Evolutionary conservation across 116 monocot genomes (phyloP).

Genomic region (Trichopus zeylanicus): DNA sequence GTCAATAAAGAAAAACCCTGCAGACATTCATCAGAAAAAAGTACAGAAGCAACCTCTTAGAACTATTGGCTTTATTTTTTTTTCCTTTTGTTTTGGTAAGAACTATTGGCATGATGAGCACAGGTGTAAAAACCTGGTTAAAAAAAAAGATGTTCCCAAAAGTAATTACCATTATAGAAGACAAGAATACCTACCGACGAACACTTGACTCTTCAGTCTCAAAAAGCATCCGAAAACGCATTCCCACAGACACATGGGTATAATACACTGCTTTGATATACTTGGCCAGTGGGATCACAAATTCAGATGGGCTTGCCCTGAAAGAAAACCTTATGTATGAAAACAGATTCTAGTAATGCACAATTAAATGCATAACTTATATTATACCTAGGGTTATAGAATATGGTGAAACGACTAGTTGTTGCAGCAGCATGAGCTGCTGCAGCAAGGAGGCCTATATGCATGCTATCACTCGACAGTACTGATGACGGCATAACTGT

Average conservation of each 20-base stretch:
- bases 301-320: conserved; percentile 80
- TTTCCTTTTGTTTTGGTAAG: too few relatives aligned
- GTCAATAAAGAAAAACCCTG: neutral
- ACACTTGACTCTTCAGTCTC: conserved; percentile 88
- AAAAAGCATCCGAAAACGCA: conserved; percentile 85
- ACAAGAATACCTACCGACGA: conserved; percentile 31
- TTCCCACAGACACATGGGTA: conserved; percentile 73
- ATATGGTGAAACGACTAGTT: conserved; percentile 89
- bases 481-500: conserved; percentile 92
- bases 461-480: conserved; percentile 95
- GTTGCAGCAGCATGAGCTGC: conserved; percentile 93
- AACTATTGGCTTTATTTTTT: too few relatives aligned
- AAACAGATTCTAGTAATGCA: neutral
- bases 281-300: conserved; percentile 74
- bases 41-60: too few relatives aligned
- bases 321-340: neutral
- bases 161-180: neutral
- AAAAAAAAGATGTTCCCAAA: neutral
- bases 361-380: neutral
- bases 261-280: conserved; percentile 72
- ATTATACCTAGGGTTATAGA: conserved; percentile 85
- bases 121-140: neutral
- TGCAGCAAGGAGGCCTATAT: conserved; percentile 89
- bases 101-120: too few relatives aligned
- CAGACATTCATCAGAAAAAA: too few relatives aligned